Conservation (phyloP, 116 monocot species). For the Phalaenopsis hybrid region DNA sequence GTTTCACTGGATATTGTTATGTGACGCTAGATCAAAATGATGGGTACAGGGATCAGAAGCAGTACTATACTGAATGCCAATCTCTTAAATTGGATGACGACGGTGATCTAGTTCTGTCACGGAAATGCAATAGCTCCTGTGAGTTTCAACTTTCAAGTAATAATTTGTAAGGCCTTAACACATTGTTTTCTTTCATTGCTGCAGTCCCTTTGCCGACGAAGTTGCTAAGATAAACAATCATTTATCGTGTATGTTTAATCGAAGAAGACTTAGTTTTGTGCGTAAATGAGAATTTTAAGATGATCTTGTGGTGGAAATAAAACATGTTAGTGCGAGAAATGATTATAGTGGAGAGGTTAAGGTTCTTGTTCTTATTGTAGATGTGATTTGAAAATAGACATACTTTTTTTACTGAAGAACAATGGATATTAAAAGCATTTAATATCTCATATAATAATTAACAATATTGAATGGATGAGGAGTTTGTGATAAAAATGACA, state of each 20-base stretch:
- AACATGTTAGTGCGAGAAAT: no score
- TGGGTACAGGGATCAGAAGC: background rate
- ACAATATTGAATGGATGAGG: background rate
- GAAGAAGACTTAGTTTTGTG: background rate
- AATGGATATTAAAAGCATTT: background rate
- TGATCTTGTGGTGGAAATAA: background rate
- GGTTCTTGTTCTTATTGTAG: background rate
- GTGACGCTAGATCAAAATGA: background rate
- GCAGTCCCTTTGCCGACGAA: background rate
- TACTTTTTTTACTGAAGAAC: background rate
- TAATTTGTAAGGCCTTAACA: background rate
- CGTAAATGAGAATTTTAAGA: background rate
- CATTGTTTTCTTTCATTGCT: background rate
- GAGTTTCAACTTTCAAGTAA: background rate
- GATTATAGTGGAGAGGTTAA: no score
- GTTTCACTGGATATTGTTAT: slow-evolving; percentile 1
- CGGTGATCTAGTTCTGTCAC: slow-evolving; percentile 9
- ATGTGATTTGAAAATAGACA: background rate
- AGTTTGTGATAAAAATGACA: background rate
- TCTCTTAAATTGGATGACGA: slow-evolving; percentile 8
- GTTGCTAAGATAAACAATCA: background rate
- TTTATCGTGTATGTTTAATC: no score
- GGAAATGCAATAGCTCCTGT: slow-evolving; percentile 1
- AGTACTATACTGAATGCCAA: background rate
- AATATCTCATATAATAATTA: background rate